phyloP scores from a whole-genome alignment of 306 rosid species.

The Dryas alaskensis region DNA sequence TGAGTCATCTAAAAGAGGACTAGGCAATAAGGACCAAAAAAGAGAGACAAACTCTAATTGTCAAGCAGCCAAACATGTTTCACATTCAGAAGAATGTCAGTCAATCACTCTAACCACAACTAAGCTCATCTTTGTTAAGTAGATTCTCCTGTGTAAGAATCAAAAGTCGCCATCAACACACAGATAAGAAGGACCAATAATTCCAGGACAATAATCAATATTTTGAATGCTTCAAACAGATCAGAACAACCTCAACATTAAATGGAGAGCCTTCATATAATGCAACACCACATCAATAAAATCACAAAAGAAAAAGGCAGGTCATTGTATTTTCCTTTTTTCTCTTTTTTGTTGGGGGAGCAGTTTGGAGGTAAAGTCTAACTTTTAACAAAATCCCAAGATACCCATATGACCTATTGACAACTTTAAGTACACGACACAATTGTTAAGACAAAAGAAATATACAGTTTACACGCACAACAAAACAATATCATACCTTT shows the following conservation, averaged over 20 bases:
- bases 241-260: background rate
- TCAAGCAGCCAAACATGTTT: constrained; percentile 6
- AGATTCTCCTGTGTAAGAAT: background rate
- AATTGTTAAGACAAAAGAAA: background rate
- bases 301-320: background rate
- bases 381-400: background rate
- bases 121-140: background rate
- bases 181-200: background rate
- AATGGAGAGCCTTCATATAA: background rate
- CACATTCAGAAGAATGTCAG: background rate
- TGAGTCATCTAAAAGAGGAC: constrained; percentile 9
- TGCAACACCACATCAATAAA: background rate
- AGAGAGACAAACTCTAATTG: background rate
- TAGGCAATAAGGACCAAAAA: constrained; percentile 7
- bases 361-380: background rate
- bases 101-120: background rate
- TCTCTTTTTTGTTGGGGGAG: background rate
- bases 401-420: constrained; percentile 7
- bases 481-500: constrained; percentile 53
- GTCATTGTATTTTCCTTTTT: background rate
- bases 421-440: background rate
- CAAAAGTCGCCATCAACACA: background rate
- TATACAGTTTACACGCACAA: background rate
- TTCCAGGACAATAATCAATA: background rate
- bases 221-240: constrained; percentile 13